Percentiles rank a stretch among this genome's conserved stretches.
phyloP scores from a whole-genome alignment of 202 grass and related monocot genomes.

The Digitaria exilis region DNA sequence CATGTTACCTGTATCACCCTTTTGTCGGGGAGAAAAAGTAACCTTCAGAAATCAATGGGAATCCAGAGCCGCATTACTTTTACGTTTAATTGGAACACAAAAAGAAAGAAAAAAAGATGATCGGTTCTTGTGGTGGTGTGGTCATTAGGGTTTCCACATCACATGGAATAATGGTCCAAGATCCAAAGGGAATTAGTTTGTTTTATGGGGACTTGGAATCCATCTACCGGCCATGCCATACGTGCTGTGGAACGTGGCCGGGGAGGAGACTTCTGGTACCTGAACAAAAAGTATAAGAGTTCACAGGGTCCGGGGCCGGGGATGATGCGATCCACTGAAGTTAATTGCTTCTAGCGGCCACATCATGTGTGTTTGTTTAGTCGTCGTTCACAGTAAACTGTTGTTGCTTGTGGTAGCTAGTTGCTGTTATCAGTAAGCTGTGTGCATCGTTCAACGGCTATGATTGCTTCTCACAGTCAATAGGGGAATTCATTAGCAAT shows the following conservation, averaged over 20 bases:
- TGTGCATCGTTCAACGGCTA: slow-evolving; percentile 2
- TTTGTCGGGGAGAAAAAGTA: neutral
- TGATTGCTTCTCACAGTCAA: neutral
- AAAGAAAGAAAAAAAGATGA: neutral
- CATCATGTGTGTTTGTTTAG: slow-evolving; percentile 30
- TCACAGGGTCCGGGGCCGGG: neutral
- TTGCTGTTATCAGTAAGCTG: neutral
- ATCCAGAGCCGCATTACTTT: neutral
- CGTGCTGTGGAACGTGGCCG: slow-evolving; percentile 5
- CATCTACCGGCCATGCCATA: neutral
- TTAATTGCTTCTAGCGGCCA: slow-evolving; percentile 26
- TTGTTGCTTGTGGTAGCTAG: slow-evolving; percentile 4
- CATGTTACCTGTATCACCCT: neutral
- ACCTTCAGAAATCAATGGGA: neutral
- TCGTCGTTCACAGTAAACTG: slow-evolving; percentile 25
- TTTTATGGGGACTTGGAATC: slow-evolving; percentile 39
- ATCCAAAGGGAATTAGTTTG: slow-evolving; percentile 30
- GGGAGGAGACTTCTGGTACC: slow-evolving; percentile 3
- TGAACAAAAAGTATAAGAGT: neutral
- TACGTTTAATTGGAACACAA: too few species aligned
- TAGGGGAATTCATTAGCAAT: neutral
- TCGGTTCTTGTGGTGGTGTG: neutral
- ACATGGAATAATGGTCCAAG: slow-evolving; percentile 44
- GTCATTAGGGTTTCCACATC: slow-evolving; percentile 7
- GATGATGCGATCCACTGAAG: slow-evolving; percentile 3